Conservation (phyloP, 345 rosid genomes). For the Moringa oleifera region DNA sequence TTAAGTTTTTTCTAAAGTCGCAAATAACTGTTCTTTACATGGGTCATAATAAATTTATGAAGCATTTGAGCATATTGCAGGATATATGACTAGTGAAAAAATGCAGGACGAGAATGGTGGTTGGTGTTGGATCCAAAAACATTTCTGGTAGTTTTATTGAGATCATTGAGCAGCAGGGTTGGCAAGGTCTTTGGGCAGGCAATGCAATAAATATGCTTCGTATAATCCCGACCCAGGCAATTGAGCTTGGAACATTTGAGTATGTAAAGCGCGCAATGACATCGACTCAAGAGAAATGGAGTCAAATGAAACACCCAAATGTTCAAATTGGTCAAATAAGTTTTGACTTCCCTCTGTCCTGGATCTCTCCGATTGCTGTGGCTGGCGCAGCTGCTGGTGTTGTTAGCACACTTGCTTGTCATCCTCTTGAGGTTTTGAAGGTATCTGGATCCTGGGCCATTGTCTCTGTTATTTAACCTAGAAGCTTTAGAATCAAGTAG, state of each 20-base stretch:
- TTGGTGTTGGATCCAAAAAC: slow-evolving; percentile 88
- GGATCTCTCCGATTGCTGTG: slow-evolving; percentile 91
- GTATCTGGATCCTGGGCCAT: slow-evolving; percentile 25
- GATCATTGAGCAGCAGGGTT: slow-evolving; percentile 85
- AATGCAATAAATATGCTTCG: slow-evolving; percentile 90
- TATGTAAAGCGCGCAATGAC: slow-evolving; percentile 81
- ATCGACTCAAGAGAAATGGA: slow-evolving; percentile 65
- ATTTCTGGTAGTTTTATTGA: slow-evolving; percentile 89
- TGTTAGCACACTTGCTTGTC: slow-evolving; percentile 84
- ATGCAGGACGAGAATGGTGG: slow-evolving; percentile 93
- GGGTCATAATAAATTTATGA: not conserved
- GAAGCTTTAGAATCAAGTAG: slow-evolving; percentile 4
- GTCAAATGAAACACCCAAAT: slow-evolving; percentile 39
- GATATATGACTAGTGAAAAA: slow-evolving; percentile 2
- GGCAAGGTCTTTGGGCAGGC: slow-evolving; percentile 99
- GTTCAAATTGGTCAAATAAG: slow-evolving; percentile 60
- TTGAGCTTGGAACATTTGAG: slow-evolving; percentile 93
- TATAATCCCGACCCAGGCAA: slow-evolving; percentile 93
- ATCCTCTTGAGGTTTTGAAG: slow-evolving; percentile 99
- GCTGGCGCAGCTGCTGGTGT: slow-evolving; percentile 99
- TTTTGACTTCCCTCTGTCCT: slow-evolving; percentile 56
- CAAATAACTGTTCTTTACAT: not conserved
- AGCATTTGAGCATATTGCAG: not conserved
- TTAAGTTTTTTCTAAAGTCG: too few species aligned
- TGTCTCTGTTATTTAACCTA: not conserved